These are phyloP conservation scores for Spongospora subterranea DNA, from an alignment of 208 protist genomes.

Conservation along the genomic window DNA sequence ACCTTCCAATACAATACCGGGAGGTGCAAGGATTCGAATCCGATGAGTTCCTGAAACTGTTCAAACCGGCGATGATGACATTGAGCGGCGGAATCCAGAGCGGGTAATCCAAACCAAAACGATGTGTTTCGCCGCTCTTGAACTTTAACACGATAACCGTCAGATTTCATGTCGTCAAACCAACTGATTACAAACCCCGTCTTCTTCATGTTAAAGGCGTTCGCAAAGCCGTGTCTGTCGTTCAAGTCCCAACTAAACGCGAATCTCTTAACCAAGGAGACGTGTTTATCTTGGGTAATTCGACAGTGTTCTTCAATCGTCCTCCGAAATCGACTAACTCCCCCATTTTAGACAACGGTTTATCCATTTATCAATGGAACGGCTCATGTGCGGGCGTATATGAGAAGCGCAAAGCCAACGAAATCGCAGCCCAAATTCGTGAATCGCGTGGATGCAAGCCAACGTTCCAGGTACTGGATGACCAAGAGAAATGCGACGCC, in stretches of 20 bases:
- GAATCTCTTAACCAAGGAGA: slow-evolving; percentile 49
- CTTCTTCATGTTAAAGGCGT: slow-evolving; percentile 55
- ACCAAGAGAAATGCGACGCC: slow-evolving; percentile 5
- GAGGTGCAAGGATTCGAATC: slow-evolving; percentile 69
- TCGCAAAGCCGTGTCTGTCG: slow-evolving; percentile 10
- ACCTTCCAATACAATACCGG: slow-evolving; percentile 68
- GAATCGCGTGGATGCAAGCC: slow-evolving; percentile 41
- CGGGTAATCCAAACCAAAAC: too few species aligned
- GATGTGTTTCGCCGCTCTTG: neutral
- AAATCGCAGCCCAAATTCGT: slow-evolving; percentile 3
- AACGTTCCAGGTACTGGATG: slow-evolving; percentile 19
- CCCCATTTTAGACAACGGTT: slow-evolving; percentile 6
- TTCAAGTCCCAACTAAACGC: neutral
- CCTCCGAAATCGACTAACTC: neutral
- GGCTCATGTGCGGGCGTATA: slow-evolving; percentile 43
- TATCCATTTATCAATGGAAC: slow-evolving; percentile 58
- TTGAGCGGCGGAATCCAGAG: neutral
- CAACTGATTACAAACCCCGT: slow-evolving; percentile 59
- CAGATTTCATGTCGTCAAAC: slow-evolving; percentile 24
- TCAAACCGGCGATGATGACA: slow-evolving; percentile 53
- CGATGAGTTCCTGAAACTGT: slow-evolving; percentile 45
- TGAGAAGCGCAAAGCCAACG: slow-evolving; percentile 58
- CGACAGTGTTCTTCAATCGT: neutral
- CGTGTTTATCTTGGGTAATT: slow-evolving; percentile 36
- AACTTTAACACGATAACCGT: neutral